Base-by-base conservation (phyloP, 768 basidiomycete genomes). In the Pleurotus salmoneostramineus region DNA sequence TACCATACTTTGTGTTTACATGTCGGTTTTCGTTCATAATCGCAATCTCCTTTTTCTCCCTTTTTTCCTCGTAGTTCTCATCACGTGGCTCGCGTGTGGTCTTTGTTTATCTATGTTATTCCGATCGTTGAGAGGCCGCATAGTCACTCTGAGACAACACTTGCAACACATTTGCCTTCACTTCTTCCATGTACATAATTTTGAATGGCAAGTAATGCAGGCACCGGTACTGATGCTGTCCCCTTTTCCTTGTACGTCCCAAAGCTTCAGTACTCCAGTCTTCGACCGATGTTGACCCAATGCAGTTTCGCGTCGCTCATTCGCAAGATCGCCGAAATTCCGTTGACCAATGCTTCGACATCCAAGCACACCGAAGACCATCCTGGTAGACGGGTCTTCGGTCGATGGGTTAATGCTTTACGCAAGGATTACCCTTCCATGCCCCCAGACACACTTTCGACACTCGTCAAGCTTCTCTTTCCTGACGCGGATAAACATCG, bases 401-500 rank as follows among this genome's bases (percentile, higher is more conserved):
- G 61, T 2, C 71, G 66, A 49, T 88, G 84, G 84, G 65, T 78
- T 15, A 60, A 64, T 2, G 65, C 68, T 10, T 69, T 88, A 34
- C 76, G 69, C 57, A 61, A 48, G n/a, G 62, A 68, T 12, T 83
- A 77, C 64, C 65, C 70, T 10, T 81, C 83, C 11, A 69, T 88
- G 17, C 81, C 83, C 0, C 65, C 67, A 0, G 77, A 80, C 3
- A 85, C 83, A 0, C 83, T 85, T 6, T 74, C 77, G 11, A 78
- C 79, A 4, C 70, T 92, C 33, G 86, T 95, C 64, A 82, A 84
- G 5, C 70, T 94, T 4, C 72, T 96, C n/a, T 95, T 95, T 65
- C 93, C 95, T 0, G 87, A 95, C 60, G 85, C 92, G 57, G 91
- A 95, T 59, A 64, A 73, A 1, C 70, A 79, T 12, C 77, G 95